Base-by-base conservation (phyloP, 768 basidiomycete species). In the Lactarius quietus region DNA sequence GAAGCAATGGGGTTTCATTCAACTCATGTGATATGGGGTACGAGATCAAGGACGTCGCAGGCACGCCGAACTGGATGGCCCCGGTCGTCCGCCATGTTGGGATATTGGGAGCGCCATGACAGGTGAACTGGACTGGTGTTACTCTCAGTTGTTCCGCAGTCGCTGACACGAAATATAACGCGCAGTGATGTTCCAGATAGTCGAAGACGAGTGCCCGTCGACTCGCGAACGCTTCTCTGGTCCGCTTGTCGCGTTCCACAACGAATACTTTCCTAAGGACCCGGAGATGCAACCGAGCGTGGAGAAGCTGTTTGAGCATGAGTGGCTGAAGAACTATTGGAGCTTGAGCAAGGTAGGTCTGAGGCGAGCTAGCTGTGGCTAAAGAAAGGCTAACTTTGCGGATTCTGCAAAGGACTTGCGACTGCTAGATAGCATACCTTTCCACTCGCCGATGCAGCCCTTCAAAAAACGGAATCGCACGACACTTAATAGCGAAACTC, bases 21-120 rank as follows among this genome's bases (percentile, higher is more conserved):
- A 97, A 97, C 75, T 83, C 98, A 71, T 86, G 92, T 54, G 93
- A 93, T 1, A 87, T 98, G 83, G 90, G 89, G 70, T 82, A 85
- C 28, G 89, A 92, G 73, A 88, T 86, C 70, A 88, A 91, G 73
- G 90, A 90, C 70, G 89, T 93, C 31, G 89, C 91, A 8, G 96
- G 96, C 12, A 99, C 95, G 14, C 96, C 96, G 17, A 96, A 98
- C 72, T 99, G 96, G 96, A n/a, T n/a, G n/a, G n/a, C n/a, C n/a
- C n/a, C n/a, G n/a, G n/a, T n/a, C n/a, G n/a, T n/a, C n/a, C n/a
- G n/a, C n/a, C n/a, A n/a, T n/a, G n/a, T n/a, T n/a, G n/a, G n/a
- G n/a, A n/a, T n/a, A 87, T 97, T 65, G 78, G 84, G 28, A 96
- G 96, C 72, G 86, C 85, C 74, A 93, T 97, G 92, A 86, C 93